These are phyloP conservation scores for Claviceps africana DNA, from an alignment of 2,329 filamentous ascomycete species.

Conservation along the genomic window DNA sequence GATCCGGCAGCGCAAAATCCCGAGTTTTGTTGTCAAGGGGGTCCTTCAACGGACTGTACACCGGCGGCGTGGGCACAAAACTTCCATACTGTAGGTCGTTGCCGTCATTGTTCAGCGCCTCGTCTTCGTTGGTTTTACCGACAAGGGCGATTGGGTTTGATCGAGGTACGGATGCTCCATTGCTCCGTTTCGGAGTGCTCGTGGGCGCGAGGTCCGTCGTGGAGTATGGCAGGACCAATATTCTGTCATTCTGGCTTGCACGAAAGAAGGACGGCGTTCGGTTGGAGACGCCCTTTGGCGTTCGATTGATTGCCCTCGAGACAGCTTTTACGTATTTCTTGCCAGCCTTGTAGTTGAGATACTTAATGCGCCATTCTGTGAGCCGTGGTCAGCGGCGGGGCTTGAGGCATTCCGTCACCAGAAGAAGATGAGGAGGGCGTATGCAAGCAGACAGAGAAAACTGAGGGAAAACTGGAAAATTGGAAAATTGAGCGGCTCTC, in stretches of 20 bases:
- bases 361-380: conserved; percentile 80
- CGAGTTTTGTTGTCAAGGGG: conserved; percentile 10
- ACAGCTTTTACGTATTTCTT: conserved; percentile 91
- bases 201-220: background rate
- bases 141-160: conserved; percentile 1
- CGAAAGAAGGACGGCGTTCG: conserved; percentile 19
- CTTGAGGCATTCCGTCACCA: background rate
- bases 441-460: background rate
- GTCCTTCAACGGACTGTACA: conserved; percentile 11
- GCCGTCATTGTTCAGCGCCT: conserved; percentile 15
- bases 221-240: conserved; percentile 1
- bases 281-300: conserved; percentile 27
- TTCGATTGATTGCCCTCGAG: conserved; percentile 52
- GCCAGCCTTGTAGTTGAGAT: conserved; percentile 86
- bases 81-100: conserved; percentile 37
- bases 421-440: too few species aligned
- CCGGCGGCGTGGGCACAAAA: conserved; percentile 30
- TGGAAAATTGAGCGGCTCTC: background rate
- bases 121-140: conserved; percentile 1
- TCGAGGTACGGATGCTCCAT: background rate
- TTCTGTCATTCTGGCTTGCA: conserved; percentile 8
- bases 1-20: conserved; percentile 39
- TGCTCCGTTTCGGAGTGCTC: background rate
- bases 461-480: background rate
- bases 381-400: conserved; percentile 2